Conservation (phyloP, 1,284 basidiomycete genomes). For the Malassezia japonica region DNA sequence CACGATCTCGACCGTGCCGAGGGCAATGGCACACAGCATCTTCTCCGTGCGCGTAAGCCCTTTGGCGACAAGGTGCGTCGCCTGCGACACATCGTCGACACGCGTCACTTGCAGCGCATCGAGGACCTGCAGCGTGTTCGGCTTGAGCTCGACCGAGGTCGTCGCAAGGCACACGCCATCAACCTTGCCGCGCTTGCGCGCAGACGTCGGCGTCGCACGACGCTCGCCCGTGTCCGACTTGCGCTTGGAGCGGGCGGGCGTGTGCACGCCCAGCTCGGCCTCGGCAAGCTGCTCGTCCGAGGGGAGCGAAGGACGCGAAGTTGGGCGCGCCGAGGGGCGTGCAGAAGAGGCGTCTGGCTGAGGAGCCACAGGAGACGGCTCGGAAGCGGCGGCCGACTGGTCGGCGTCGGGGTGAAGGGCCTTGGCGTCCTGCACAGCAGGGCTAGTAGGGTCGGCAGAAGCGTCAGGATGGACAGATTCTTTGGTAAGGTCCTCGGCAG, state of each 20-base stretch:
- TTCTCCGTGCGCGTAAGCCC: slow-evolving; percentile 20
- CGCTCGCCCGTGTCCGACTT: background rate
- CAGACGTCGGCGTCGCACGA: background rate
- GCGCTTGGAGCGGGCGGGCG: background rate
- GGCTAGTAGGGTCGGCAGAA: no score
- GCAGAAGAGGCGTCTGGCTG: background rate
- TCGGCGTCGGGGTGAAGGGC: background rate
- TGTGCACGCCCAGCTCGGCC: background rate
- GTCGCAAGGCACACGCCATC: slow-evolving; percentile 9
- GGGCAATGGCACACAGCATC: slow-evolving; percentile 22
- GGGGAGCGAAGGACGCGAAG: background rate
- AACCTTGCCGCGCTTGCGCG: slow-evolving; percentile 1
- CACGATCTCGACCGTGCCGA: slow-evolving; percentile 17
- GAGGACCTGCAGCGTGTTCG: slow-evolving; percentile 5
- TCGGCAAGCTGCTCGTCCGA: background rate
- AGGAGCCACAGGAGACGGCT: no score
- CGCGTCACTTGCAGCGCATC: slow-evolving; percentile 4
- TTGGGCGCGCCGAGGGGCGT: background rate
- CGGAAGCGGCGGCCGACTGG: no score
- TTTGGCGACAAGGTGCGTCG: slow-evolving; percentile 18
- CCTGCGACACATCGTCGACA: slow-evolving; percentile 15
- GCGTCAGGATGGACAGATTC: no score
- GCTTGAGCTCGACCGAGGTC: slow-evolving; percentile 15
- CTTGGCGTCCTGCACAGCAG: background rate
- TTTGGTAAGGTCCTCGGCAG: no score